Percentiles rank a stretch among this genome's conserved stretches.
Conservation (phyloP, 352 stramenopile genomes). For the Globisporangium solare region DNA sequence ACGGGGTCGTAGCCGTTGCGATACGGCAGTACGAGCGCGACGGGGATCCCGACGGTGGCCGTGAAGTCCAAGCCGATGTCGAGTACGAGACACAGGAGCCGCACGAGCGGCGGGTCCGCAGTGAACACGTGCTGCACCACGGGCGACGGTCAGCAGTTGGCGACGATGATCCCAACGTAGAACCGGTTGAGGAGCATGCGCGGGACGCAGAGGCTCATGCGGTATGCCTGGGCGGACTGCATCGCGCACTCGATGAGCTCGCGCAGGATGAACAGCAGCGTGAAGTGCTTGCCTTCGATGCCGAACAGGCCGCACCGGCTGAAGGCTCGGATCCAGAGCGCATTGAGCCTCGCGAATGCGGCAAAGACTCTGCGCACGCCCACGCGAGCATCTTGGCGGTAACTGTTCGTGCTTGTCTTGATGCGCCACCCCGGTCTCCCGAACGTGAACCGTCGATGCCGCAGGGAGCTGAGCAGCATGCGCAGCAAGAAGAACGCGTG, state of each 20-base stretch:
- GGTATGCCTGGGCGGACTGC: conserved; percentile 25
- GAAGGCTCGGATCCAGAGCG: conserved; percentile 4
- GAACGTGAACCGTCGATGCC: conserved; percentile 6
- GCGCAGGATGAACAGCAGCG: conserved; percentile 15
- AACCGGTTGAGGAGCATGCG: conserved; percentile 14
- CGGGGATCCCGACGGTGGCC: conserved; percentile 14
- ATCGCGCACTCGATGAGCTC: conserved; percentile 22
- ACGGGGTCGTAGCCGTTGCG: conserved; percentile 4
- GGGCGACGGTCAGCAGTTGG: conserved; percentile 19
- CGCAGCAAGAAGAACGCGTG: conserved; percentile 14
- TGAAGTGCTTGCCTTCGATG: conserved; percentile 19
- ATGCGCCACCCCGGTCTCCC: conserved; percentile 5
- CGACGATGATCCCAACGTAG: conserved; percentile 13
- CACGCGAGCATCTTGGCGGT: background rate
- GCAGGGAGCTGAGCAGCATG: conserved; percentile 11
- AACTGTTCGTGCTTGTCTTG: background rate
- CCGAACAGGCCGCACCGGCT: conserved; percentile 15
- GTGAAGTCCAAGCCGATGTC: conserved; percentile 21
- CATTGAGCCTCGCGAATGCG: background rate
- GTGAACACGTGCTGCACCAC: background rate
- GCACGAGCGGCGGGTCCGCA: conserved; percentile 5
- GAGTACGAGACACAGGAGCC: conserved; percentile 12
- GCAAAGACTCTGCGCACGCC: background rate
- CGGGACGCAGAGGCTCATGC: conserved; percentile 15
- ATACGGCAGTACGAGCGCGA: conserved; percentile 12